These are phyloP conservation scores for Zelopaecilomyces penicillatus DNA, from an alignment of 2,329 filamentous ascomycete genomes.

Conservation along the genomic window DNA sequence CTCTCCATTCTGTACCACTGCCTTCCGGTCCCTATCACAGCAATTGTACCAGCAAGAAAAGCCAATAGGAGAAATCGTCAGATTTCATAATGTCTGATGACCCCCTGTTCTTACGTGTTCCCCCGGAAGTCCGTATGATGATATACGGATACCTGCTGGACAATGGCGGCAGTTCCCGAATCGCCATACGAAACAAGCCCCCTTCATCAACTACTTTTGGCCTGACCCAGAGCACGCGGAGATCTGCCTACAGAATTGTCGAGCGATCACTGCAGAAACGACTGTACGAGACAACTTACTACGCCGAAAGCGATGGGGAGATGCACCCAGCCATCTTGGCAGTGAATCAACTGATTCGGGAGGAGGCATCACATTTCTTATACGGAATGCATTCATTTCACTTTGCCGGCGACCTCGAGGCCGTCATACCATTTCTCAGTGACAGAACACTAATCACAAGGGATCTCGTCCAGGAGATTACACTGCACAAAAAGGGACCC, in stretches of 20 bases:
- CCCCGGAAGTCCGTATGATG: conserved; percentile 34
- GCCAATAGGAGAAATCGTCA: too few species aligned
- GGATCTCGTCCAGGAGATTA: conserved; percentile 38
- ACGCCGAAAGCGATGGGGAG: conserved; percentile 12
- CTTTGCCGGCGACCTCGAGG: conserved; percentile 52
- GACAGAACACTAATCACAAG: conserved; percentile 45
- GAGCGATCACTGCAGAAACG: conserved; percentile 31
- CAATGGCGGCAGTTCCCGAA: conserved; percentile 27
- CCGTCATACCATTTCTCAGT: conserved; percentile 49
- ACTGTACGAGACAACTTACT: conserved; percentile 47
- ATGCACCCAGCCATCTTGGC: conserved; percentile 39
- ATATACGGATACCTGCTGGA: conserved; percentile 38
- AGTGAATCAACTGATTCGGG: conserved; percentile 39
- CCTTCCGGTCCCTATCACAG: too few species aligned
- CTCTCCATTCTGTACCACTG: too few species aligned
- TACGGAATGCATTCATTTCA: conserved; percentile 50
- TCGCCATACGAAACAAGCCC: conserved; percentile 33
- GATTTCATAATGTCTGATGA: conserved; percentile 1
- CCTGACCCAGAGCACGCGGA: conserved; percentile 8
- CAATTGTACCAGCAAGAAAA: too few species aligned
- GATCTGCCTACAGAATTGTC: conserved; percentile 34
- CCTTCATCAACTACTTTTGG: conserved; percentile 12
- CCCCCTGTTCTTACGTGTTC: conserved; percentile 25
- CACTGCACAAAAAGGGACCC: conserved; percentile 46
- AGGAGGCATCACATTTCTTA: conserved; percentile 47